These are phyloP conservation scores for Tolypocladium album DNA, from an alignment of 2,329 filamentous ascomycete genomes.

Conservation along the genomic window DNA sequence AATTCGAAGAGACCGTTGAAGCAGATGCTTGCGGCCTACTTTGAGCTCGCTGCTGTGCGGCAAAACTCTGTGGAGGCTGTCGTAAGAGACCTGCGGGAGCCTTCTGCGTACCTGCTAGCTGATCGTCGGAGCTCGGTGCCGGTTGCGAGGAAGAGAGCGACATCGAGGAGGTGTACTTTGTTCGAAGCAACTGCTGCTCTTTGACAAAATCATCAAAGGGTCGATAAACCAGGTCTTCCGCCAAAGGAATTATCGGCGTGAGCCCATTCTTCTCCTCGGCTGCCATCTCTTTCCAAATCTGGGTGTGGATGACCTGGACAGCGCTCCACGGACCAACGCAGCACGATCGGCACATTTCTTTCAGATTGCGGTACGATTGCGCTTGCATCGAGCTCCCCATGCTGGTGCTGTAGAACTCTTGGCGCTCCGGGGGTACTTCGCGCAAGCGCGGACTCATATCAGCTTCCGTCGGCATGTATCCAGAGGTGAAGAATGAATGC, in stretches of 20 bases:
- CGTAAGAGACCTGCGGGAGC: slow-evolving; percentile 33
- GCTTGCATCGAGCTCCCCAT: slow-evolving; percentile 32
- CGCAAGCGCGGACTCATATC: slow-evolving; percentile 50
- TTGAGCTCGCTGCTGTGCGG: slow-evolving; percentile 53
- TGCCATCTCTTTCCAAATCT: slow-evolving; percentile 55
- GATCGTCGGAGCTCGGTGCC: slow-evolving; percentile 20
- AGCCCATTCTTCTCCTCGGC: slow-evolving; percentile 57
- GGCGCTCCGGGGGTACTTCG: slow-evolving; percentile 43
- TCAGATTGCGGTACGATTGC: slow-evolving; percentile 39
- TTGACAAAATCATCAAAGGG: slow-evolving; percentile 51
- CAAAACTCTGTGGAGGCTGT: slow-evolving; percentile 53
- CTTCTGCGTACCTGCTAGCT: slow-evolving; percentile 19
- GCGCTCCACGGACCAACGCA: slow-evolving; percentile 45
- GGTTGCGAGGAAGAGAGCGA: slow-evolving; percentile 13
- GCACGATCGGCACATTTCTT: slow-evolving; percentile 46
- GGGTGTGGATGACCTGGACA: slow-evolving; percentile 36
- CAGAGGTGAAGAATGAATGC: slow-evolving; percentile 68
- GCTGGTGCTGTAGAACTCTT: slow-evolving; percentile 45
- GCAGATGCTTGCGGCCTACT: slow-evolving; percentile 27
- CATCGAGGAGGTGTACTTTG: slow-evolving; percentile 17
- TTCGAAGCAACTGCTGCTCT: slow-evolving; percentile 36
- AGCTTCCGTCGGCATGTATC: slow-evolving; percentile 55
- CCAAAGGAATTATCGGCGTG: slow-evolving; percentile 51
- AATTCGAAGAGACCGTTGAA: slow-evolving; percentile 13
- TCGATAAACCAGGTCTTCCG: slow-evolving; percentile 51